A percentile compares a stretch with the other conserved stretches of the same genome.
Conservation (phyloP, 495 filamentous ascomycete genomes). For the Neurospora sp. region DNA sequence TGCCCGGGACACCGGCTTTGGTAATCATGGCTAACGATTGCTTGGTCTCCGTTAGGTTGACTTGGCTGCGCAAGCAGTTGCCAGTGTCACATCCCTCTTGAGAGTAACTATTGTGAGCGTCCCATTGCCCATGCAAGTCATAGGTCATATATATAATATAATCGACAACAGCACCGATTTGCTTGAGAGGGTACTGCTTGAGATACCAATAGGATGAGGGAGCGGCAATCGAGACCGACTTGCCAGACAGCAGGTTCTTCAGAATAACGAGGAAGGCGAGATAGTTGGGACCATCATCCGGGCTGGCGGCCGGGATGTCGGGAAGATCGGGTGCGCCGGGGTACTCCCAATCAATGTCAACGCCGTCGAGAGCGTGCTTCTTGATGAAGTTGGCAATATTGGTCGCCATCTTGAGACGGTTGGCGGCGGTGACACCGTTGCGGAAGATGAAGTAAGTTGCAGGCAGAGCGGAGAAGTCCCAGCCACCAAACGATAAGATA, state of each 20-base stretch:
- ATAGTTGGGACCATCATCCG: slow-evolving; percentile 9
- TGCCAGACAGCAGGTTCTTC: slow-evolving; percentile 3
- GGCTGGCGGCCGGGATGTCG: slow-evolving; percentile 7
- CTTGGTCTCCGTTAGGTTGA: slow-evolving; percentile 35
- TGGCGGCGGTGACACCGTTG: slow-evolving; percentile 7
- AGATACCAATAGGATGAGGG: slow-evolving; percentile 10
- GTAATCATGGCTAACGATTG: slow-evolving; percentile 34
- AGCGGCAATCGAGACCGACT: slow-evolving; percentile 17
- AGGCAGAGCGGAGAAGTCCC: slow-evolving; percentile 14
- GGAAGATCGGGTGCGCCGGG: slow-evolving; percentile 23
- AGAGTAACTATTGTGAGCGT: background rate
- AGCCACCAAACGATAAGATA: slow-evolving; percentile 24
- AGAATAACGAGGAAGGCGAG: slow-evolving; percentile 4
- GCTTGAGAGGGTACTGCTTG: slow-evolving; percentile 8
- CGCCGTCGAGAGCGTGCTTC: no score
- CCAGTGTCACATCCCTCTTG: slow-evolving; percentile 24
- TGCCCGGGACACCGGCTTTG: slow-evolving; percentile 34
- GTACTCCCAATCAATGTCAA: slow-evolving; percentile 30
- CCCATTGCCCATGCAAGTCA: slow-evolving; percentile 21
- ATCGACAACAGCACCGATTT: slow-evolving; percentile 12
- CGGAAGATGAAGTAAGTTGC: slow-evolving; percentile 17
- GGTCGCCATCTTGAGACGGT: slow-evolving; percentile 8
- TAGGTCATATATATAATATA: slow-evolving; percentile 28
- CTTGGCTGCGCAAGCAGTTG: slow-evolving; percentile 33
- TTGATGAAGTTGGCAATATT: slow-evolving; percentile 16